Evolutionary conservation across 768 basidiomycete species (phyloP), one percentile per base, ranked within the genome.

Genomic region (Trametes elegans): DNA sequence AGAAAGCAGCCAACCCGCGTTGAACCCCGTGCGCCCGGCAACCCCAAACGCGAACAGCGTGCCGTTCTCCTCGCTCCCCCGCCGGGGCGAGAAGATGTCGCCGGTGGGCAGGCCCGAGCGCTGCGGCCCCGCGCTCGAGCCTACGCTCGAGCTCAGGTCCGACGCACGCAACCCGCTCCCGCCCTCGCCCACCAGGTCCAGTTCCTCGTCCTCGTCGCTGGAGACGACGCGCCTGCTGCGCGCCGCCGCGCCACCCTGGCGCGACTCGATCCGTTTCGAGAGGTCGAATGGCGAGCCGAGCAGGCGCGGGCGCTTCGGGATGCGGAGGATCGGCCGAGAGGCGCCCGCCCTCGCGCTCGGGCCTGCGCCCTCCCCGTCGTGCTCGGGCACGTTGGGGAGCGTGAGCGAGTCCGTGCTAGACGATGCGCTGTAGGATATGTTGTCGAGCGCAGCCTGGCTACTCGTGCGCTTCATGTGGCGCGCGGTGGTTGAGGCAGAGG

Each of bases 241-340:
- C 31, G 32, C 9, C 5, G 32, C 14, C 21, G 7, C 27, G 14
- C 42, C 7, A 1, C 2, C 32, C 11, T 29, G 39, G 21, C 54
- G 59, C 42, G 42, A 24, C 44, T 51, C 44, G 16, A 55, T 55
- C 10, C 55, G 54, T 40, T 57, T 59, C 11, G 49, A 38, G 24
- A 57, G 62, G 39, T 63, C 62, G 47, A 63, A 63, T 5, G 62
- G 62, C 3, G 62, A 63, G 21, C 59, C 59, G 19, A 63, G 62
- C 5, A 61, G 55, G 3, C 63, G 60, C 3, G 63, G 60, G 9
- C 63, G 63, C 47, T 64, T 64, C 14, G 55, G 34, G 44, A 61
- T 55, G 43, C 55, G 63, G 5, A 61, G 50, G 39, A 53, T 46
- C 18, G 62, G 49, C n/a, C 62, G 48, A 13, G 10, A 21, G 0